phyloP scores from a whole-genome alignment of 2,329 filamentous ascomycete genomes.

The Aspergillus chevalieri region DNA sequence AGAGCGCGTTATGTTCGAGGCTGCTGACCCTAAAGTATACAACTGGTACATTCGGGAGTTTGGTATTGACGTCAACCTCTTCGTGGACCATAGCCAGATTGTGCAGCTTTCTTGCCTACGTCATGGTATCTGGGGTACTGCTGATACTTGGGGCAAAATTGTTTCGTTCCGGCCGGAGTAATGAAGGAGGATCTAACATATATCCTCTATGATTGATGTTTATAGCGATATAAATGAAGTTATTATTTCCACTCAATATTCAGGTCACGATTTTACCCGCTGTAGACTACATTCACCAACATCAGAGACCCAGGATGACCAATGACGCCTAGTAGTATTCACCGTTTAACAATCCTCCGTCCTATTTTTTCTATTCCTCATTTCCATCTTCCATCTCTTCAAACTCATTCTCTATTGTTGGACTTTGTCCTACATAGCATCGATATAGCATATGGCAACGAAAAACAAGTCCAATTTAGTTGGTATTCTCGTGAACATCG shows the following conservation, averaged over 20 bases:
- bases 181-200: not conserved
- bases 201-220: not conserved
- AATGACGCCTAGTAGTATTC: no score
- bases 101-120: constrained; percentile 50
- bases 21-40: constrained; percentile 50
- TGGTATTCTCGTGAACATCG: no score
- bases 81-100: constrained; percentile 54
- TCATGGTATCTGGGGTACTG: constrained; percentile 51
- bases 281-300: no score
- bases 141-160: constrained; percentile 51
- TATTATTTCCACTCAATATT: not conserved
- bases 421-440: no score
- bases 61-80: constrained; percentile 52
- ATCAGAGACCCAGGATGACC: no score
- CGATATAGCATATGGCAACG: no score
- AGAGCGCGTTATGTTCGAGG: constrained; percentile 55
- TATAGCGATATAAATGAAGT: not conserved
- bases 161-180: constrained; percentile 33
- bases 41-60: constrained; percentile 55
- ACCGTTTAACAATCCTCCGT: no score
- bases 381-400: no score
- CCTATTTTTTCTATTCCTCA: no score
- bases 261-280: not conserved
- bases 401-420: no score
- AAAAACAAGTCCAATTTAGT: no score